These are phyloP conservation scores for Fusarium beomiforme DNA, from an alignment of 2,329 filamentous ascomycete species.

Conservation along the genomic window DNA sequence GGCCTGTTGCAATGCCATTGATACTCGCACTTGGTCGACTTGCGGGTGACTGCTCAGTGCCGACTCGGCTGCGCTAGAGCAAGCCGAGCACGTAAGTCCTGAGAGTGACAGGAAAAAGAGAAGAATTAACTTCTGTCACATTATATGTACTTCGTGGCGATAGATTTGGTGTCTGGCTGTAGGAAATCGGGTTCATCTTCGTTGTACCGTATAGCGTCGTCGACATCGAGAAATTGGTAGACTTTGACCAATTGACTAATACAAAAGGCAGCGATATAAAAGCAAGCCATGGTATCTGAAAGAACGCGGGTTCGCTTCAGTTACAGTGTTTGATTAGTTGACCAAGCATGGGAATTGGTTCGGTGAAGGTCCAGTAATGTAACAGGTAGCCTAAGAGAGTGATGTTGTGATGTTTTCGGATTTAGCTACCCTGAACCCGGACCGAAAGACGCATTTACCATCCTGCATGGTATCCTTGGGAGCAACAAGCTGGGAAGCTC, in stretches of 20 bases:
- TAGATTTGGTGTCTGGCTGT: fast-evolving
- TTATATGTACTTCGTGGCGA: fast-evolving
- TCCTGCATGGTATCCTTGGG: too few species aligned
- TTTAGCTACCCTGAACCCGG: too few species aligned
- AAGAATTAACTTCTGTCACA: fast-evolving
- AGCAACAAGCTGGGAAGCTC: too few species aligned
- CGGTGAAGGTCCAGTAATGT: too few species aligned
- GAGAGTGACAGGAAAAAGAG: neutral
- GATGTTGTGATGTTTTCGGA: too few species aligned
- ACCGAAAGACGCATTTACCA: too few species aligned
- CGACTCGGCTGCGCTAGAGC: neutral
- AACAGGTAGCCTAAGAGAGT: too few species aligned
- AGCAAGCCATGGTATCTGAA: neutral
- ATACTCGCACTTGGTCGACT: neutral
- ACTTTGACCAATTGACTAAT: neutral
- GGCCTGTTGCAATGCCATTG: neutral
- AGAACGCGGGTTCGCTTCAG: too few species aligned
- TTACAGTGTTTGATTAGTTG: too few species aligned
- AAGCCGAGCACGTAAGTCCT: neutral
- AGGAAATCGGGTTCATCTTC: neutral
- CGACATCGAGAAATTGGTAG: neutral
- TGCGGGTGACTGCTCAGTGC: neutral
- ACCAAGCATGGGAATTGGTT: too few species aligned
- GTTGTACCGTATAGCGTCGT: neutral
- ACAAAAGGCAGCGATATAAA: neutral